Conservation (phyloP, 345 rosid species). For the Gossypium longicalyx region DNA sequence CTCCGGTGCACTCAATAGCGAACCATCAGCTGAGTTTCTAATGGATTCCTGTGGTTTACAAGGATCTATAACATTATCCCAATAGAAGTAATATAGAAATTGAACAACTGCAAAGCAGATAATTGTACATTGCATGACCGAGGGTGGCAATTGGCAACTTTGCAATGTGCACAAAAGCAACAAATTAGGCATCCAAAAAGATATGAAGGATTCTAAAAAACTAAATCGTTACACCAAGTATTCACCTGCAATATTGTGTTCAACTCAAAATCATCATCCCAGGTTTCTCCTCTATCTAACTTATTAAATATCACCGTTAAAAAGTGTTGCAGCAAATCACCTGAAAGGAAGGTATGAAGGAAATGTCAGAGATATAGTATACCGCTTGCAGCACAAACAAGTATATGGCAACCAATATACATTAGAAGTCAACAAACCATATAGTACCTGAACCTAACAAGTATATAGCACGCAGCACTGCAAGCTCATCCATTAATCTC, state of each 20-base stretch:
- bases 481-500: conserved; percentile 95
- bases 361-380: conserved; percentile 18
- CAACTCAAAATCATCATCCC: conserved; percentile 91
- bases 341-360: conserved; percentile 36
- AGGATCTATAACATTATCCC: background rate
- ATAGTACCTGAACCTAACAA: conserved; percentile 87
- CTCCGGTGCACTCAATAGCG: conserved; percentile 73
- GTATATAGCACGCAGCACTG: conserved; percentile 91
- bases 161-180: background rate
- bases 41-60: conserved; percentile 71
- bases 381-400: background rate
- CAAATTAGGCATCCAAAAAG: background rate
- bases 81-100: conserved; percentile 12
- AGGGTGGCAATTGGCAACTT: background rate
- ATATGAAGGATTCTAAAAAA: conserved; percentile 9
- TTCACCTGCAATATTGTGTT: conserved; percentile 85
- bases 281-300: conserved; percentile 84
- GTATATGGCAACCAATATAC: background rate
- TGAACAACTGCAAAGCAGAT: conserved; percentile 2
- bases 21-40: conserved; percentile 87
- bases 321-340: conserved; percentile 95
- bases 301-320: conserved; percentile 67
- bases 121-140: background rate
- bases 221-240: conserved; percentile 10
- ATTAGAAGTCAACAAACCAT: conserved; percentile 19